Conservation (phyloP, 1,284 basidiomycete genomes). For the Malassezia brasiliensis region DNA sequence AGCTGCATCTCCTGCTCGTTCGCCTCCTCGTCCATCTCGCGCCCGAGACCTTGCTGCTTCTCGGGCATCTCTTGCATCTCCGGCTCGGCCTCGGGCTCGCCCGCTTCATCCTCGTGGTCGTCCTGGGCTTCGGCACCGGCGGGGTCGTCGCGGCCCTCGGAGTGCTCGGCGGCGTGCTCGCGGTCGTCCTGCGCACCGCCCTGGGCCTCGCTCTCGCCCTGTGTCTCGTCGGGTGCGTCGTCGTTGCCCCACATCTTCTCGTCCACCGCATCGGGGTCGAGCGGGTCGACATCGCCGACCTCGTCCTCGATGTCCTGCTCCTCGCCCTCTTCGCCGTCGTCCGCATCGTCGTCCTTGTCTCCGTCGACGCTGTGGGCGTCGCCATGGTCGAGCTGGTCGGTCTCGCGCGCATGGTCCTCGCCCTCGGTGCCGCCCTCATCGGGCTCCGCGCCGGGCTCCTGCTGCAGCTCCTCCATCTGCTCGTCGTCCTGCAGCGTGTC, state of each 20-base stretch:
- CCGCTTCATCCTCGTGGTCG: constrained; percentile 30
- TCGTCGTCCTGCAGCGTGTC: constrained; percentile 59
- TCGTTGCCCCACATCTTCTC: constrained; percentile 96
- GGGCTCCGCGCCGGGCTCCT: constrained; percentile 52
- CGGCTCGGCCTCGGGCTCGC: constrained; percentile 22
- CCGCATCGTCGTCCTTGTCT: constrained; percentile 54
- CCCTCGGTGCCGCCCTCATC: constrained; percentile 48
- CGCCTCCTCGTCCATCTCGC: constrained; percentile 43
- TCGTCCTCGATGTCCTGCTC: constrained; percentile 67
- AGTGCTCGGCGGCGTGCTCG: constrained; percentile 19
- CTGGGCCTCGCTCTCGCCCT: constrained; percentile 17
- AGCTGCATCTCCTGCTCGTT: constrained; percentile 45
- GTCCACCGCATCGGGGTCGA: constrained; percentile 79
- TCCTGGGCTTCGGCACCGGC: constrained; percentile 52
- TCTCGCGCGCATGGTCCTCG: constrained; percentile 56
- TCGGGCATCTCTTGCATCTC: constrained; percentile 46
- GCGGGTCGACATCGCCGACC: constrained; percentile 70
- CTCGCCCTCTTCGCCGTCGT: constrained; percentile 50
- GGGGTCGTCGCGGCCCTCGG: constrained; percentile 29
- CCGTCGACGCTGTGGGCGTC: constrained; percentile 56
- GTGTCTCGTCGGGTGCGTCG: constrained; percentile 53
- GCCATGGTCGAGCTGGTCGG: constrained; percentile 59
- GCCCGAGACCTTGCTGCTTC: constrained; percentile 49
- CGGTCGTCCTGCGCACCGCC: constrained; percentile 17
- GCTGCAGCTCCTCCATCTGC: constrained; percentile 81